Conservation (phyloP, 2,329 filamentous ascomycete genomes). For the Chalaropsis ovoidea region DNA sequence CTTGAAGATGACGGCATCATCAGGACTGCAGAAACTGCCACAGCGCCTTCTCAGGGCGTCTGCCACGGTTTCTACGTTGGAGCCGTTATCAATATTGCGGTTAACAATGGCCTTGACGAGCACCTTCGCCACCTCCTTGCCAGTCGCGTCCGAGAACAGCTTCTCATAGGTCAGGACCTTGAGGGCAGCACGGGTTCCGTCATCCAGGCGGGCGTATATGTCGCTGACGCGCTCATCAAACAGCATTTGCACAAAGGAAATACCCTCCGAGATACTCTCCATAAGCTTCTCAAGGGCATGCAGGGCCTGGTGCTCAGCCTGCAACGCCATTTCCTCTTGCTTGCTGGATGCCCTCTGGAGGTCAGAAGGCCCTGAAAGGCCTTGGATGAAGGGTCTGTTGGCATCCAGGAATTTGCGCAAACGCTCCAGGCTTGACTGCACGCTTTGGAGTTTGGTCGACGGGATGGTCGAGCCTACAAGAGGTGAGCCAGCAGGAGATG, state of each 20-base stretch:
- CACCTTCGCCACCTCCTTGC: constrained; percentile 83
- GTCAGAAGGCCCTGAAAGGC: constrained; percentile 80
- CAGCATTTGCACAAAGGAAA: constrained; percentile 87
- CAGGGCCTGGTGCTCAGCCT: constrained; percentile 88
- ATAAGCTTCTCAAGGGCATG: constrained; percentile 78
- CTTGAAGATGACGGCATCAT: constrained; percentile 97
- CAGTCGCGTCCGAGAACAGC: constrained; percentile 68
- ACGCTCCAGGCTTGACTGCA: constrained; percentile 72
- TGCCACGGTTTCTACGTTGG: constrained; percentile 93
- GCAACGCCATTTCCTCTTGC: constrained; percentile 82
- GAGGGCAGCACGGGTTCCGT: constrained; percentile 57
- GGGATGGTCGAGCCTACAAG: constrained; percentile 57
- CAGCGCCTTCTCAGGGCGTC: constrained; percentile 87
- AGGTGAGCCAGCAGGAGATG: constrained; percentile 48
- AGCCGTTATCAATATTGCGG: constrained; percentile 90
- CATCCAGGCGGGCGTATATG: constrained; percentile 67
- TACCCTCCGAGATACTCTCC: constrained; percentile 85
- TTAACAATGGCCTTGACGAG: constrained; percentile 97
- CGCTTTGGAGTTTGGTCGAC: constrained; percentile 56
- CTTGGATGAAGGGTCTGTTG: constrained; percentile 90
- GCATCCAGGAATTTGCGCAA: constrained; percentile 70
- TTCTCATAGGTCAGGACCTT: constrained; percentile 74
- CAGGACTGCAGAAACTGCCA: constrained; percentile 92
- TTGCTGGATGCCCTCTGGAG: constrained; percentile 67
- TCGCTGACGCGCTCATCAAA: constrained; percentile 91